Base-by-base conservation (phyloP, 805 yeast species). In the Suhomyces tanzawaensis region DNA sequence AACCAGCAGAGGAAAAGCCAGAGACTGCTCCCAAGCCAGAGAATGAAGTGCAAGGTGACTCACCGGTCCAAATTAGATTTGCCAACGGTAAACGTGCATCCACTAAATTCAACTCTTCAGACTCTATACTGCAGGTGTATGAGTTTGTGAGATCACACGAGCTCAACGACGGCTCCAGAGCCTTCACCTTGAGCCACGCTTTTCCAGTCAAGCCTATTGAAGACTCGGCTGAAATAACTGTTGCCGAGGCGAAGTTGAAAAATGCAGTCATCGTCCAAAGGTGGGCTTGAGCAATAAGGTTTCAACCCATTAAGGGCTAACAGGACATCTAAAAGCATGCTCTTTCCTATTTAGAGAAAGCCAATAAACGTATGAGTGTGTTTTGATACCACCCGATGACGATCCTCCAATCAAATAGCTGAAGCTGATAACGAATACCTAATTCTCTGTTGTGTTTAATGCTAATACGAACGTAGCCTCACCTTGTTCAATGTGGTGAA, bases 261-360 rank as follows among this genome's bases (percentile, higher is more conserved):
- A 86, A 86, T 49, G 77, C 97, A 2, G 96, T 87, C n/a, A 81
- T 90, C 21, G 87, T 90, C 13, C 97, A 88, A 62, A 81, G 93
- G 65, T 85, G 95, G 93, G 70, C 29, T 13, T 37, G 25, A 19
- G 17, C 27, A n/a, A n/a, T n/a, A n/a, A n/a, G n/a, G n/a, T n/a
- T n/a, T n/a, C n/a, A n/a, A n/a, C 24, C 21, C 32, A 29, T 14
- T 7, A 13, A 8, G n/a, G n/a, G n/a, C n/a, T n/a, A 27, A 27
- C 14, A n/a, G n/a, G n/a, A n/a, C n/a, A n/a, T n/a, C n/a, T n/a
- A n/a, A n/a, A n/a, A n/a, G n/a, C n/a, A n/a, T n/a, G n/a, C n/a
- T n/a, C n/a, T n/a, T n/a, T n/a, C n/a, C n/a, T n/a, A n/a, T n/a
- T n/a, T n/a, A n/a, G n/a, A n/a, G n/a, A n/a, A n/a, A n/a, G n/a